Base-by-base conservation (phyloP, 2,329 filamentous ascomycete species). In the Metarhizium brunneum region DNA sequence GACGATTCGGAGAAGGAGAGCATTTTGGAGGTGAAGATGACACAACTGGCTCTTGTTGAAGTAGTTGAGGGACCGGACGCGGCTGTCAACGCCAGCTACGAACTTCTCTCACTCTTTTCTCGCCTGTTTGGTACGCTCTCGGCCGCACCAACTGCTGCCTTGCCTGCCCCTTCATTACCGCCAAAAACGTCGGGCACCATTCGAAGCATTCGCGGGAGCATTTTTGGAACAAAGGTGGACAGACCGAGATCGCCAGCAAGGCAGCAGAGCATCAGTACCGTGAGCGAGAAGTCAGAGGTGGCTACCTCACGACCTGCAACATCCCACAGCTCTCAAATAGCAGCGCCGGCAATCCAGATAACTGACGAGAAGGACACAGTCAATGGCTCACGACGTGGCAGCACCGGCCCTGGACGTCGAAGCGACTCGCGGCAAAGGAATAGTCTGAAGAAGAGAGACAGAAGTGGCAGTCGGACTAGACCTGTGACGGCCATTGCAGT, bases 1-100 rank as follows among this genome's bases (percentile, higher is more conserved):
- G 87, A 90, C 59, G 83, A 85, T 56, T 83, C 84, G 30, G 92
- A 97, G 66, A 95, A 91, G 66, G 89, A 92, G 68, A 82, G 83
- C 51, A 86, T 99, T 47, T 73, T 99, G n/a, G 89, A 97, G 69
- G 85, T 96, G 58, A 95, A 95, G 69, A 95, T 97, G 83, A 96
- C 92, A 11, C 92, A 97, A 65, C 76, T 99, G 57, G 81, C 88
- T 4, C 79, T 99, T 20, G 71, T 94, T 3, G 92, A 97, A 70
- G 74, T 94, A 16, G 74, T 90, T 3, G 91, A 96, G 66, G 91
- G 91, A 1, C 84, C 91, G 0, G 86, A 90, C 56, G 83, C 86
- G 56, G 92, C 94, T 18, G 89, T 97, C 52, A 96, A 96, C 66
- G 86, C 88, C 58, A 92, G 88, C 66, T 84, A 90, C 60, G 91